Conservation (phyloP, 306 rosid species). For the Purshia tridentata region DNA sequence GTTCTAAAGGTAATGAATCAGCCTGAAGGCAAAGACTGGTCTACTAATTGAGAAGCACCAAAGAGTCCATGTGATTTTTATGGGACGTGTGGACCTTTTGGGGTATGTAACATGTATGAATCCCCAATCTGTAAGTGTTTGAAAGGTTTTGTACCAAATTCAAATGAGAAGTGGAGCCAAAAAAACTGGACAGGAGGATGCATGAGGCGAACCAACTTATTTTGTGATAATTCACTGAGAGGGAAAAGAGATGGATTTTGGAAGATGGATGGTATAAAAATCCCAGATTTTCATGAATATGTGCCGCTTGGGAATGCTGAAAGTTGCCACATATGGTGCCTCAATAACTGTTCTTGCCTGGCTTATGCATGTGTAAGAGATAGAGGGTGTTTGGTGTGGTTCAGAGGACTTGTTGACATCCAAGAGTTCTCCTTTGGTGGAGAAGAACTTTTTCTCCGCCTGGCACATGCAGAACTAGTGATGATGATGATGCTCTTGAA, state of each 20-base stretch:
- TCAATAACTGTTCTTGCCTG: constrained; percentile 32
- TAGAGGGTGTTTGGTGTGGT: constrained; percentile 35
- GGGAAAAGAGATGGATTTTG: no score
- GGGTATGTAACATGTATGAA: background rate
- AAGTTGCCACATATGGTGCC: constrained; percentile 26
- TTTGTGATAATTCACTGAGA: no score
- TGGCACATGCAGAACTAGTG: constrained; percentile 41
- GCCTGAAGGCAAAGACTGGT: no score
- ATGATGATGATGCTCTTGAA: background rate
- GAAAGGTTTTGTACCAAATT: background rate
- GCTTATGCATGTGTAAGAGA: constrained; percentile 24
- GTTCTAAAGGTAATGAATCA: no score
- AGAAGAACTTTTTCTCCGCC: constrained; percentile 26
- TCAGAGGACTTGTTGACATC: constrained; percentile 28
- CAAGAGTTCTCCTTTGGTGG: constrained; percentile 9
- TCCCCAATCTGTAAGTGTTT: constrained; percentile 4
- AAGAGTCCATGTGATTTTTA: background rate
- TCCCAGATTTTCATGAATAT: constrained; percentile 25
- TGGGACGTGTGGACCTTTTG: background rate
- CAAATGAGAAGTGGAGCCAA: background rate
- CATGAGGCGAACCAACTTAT: no score
- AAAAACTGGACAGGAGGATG: background rate
- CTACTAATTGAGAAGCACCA: background rate
- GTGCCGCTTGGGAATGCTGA: background rate
- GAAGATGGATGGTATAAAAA: background rate